These are phyloP conservation scores for Macrocybe gigantea DNA, from an alignment of 768 basidiomycete species.

Conservation along the genomic window DNA sequence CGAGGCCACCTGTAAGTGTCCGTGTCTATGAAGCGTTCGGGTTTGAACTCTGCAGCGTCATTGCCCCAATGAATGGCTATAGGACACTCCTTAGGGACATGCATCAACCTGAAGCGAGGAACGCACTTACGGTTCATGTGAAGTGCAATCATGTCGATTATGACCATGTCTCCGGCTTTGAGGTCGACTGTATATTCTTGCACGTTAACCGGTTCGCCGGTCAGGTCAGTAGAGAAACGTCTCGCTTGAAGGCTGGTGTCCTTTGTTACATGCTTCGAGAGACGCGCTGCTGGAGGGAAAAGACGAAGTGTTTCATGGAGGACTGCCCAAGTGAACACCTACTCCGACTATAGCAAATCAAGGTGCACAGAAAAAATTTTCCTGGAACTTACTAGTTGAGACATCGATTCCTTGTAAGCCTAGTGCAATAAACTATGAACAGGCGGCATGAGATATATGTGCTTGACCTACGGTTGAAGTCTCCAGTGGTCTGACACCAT, in stretches of 20 bases:
- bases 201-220: conserved; percentile 15
- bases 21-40: conserved; percentile 46
- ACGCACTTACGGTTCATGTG: conserved; percentile 38
- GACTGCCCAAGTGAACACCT: conserved; percentile 38
- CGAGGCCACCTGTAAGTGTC: conserved; percentile 45
- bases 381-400: conserved; percentile 23
- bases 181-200: conserved; percentile 27
- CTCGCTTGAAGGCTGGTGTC: conserved; percentile 29
- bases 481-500: conserved; percentile 18
- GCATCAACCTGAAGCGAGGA: background rate
- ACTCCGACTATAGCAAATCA: background rate
- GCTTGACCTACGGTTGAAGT: conserved; percentile 23
- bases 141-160: conserved; percentile 35
- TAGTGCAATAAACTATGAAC: conserved; percentile 10
- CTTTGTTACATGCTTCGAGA: conserved; percentile 24
- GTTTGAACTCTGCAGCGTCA: conserved; percentile 39
- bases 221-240: too few species aligned
- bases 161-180: conserved; percentile 29
- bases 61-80: conserved; percentile 47
- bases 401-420: conserved; percentile 34
- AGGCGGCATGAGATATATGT: background rate
- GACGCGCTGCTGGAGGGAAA: conserved; percentile 29
- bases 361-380: background rate
- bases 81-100: background rate
- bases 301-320: conserved; percentile 42